Base-by-base conservation (phyloP, 805 yeast genomes). In the Nakazawaea sp. region DNA sequence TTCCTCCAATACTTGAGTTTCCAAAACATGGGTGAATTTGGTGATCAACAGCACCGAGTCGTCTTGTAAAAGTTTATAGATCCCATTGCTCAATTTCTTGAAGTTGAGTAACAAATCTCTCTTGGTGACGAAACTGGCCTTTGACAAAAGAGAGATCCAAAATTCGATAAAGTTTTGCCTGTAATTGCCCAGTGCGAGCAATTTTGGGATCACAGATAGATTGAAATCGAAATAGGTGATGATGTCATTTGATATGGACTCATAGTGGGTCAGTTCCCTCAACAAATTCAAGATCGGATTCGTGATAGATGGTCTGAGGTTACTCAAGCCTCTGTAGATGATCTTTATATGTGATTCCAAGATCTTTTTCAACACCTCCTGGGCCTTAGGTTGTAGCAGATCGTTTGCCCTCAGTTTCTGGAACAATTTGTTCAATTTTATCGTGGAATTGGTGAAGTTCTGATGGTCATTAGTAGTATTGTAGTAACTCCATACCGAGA, bases 181-280 rank as follows among this genome's bases (percentile, higher is more conserved):
- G 10, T 59, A 49, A 45, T 62, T 62, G 1, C 72, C 55, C 1
- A 85, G 84, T 2, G 68, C 58, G 25, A 83, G 57, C 9, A 83
- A 57, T 47, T 75, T 81, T 1, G 86, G 78, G 19, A 88, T 59
- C 5, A 69, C 66, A 16, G 78, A 66, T 21, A 80, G 56, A 3
- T 78, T 62, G 37, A 86, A 66, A 57, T 89, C 96, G 51, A 89
- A 83, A 30, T 65, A 55, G 12, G 79, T 73, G 24, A 78, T 51
- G 15, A 89, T 71, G 6, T 73, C 78, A 36, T 73, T 79, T 64
- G 47, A 67, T 5, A 30, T 19, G 10, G 18, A 5, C 5, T 30
- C 24, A 18, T 7, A 77, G 1, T 55, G 44, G 4, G 76, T 66
- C 19, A 81, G 62, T 32, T 71, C 69, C 15, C 59, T 61, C 45